Conservation (phyloP, 2,329 filamentous ascomycete genomes). For the Tothia fuscella region DNA sequence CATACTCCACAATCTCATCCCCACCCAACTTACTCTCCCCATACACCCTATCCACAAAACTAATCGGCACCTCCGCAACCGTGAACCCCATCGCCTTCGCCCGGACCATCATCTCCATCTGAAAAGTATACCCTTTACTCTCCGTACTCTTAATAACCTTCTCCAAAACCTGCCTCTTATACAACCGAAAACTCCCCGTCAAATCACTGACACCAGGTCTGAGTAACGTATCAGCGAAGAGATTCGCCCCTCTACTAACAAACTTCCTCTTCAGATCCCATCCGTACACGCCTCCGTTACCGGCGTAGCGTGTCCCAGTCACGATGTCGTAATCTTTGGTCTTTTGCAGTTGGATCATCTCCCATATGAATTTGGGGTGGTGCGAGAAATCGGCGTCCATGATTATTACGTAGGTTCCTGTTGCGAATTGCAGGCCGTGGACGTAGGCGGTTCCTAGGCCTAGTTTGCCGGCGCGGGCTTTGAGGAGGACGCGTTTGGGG, state of each 20-base stretch:
- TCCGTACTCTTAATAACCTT: slow-evolving; percentile 63
- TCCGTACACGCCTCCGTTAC: slow-evolving; percentile 63
- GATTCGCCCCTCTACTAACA: slow-evolving; percentile 74
- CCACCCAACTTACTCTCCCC: slow-evolving; percentile 91
- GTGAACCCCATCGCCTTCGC: slow-evolving; percentile 93
- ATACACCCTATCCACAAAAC: slow-evolving; percentile 89
- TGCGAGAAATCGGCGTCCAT: slow-evolving; percentile 99
- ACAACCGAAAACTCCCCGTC: slow-evolving; percentile 87
- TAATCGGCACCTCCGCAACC: slow-evolving; percentile 91
- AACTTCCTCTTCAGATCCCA: slow-evolving; percentile 81
- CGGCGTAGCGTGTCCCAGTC: slow-evolving; percentile 88
- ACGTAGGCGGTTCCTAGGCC: slow-evolving; percentile 96
- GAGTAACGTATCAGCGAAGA: slow-evolving; percentile 83
- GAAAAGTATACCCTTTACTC: slow-evolving; percentile 96
- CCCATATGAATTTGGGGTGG: slow-evolving; percentile 96
- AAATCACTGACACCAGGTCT: slow-evolving; percentile 89
- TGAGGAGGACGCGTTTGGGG: slow-evolving; percentile 63
- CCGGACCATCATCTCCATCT: slow-evolving; percentile 99
- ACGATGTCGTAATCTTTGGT: slow-evolving; percentile 84
- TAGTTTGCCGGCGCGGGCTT: slow-evolving; percentile 85
- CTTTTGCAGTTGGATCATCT: slow-evolving; percentile 81
- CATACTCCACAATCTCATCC: slow-evolving; percentile 92
- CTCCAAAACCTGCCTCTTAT: slow-evolving; percentile 74
- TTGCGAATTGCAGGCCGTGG: slow-evolving; percentile 77
- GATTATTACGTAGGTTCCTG: slow-evolving; percentile 95